Base-by-base conservation (phyloP, 148 eudicot species). In the Vaccinium myrtillus region DNA sequence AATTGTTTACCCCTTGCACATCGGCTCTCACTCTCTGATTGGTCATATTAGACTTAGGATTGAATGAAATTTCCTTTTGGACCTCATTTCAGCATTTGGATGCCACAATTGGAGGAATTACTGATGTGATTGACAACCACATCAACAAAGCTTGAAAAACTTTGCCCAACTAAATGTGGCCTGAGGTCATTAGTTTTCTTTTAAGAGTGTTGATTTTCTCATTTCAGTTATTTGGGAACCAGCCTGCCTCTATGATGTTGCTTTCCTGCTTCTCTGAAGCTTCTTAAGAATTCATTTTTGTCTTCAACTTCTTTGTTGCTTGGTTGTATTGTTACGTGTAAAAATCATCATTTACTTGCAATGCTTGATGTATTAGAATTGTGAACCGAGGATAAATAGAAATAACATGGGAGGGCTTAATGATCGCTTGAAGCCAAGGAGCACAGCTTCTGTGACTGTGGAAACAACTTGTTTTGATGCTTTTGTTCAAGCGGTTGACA, bases 401-500 rank as follows among this genome's bases (percentile, higher is more conserved):
- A 19, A 58, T 6, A 19, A n/a, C 65, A 95, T 95, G 95, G 91
- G 82, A 69, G 88, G 82, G 11, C 70, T 5, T 51, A 87, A 87
- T 80, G 90, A 80, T 9, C 49, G 59, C 3, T 13, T 81, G 63
- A 79, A 85, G 73, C 73, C 88, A 0, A 89, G 87, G 89, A 93
- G 87, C 79, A 67, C 85, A 21, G 96, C 91, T 83, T 94, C 93
- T 86, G 98, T 94, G 85, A 96, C 98, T 48, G 98, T 93, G 53
- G 98, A 94, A 53, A 93, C 97, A 51, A 94, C 98, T 15, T 73
- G 91, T 70, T 96, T 96, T 80, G 98, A 96, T 88, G 88, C 98
- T 67, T 91, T 96, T 86, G 97, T 94, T 85, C 88, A 86, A 92
- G 94, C 90, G 16, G 95, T 92, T 69, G 92, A 96, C 83, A 86